phyloP scores from a whole-genome alignment of 1,139 yeast species.

The Blastobotrys elegans region DNA sequence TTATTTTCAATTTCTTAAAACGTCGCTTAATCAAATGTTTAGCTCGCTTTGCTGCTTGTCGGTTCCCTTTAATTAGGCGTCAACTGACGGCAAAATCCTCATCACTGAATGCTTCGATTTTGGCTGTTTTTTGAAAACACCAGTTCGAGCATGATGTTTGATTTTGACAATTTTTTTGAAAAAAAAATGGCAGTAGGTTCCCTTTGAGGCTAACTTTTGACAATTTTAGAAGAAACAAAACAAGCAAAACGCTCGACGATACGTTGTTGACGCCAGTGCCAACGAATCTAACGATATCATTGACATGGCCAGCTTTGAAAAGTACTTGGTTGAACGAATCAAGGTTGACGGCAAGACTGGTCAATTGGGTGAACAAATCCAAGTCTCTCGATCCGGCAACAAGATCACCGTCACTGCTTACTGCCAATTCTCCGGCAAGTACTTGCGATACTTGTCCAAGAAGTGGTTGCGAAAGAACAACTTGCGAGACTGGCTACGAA shows the following conservation, averaged over 20 bases:
- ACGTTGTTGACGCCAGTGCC: slow-evolving; percentile 94
- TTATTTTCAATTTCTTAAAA: not conserved
- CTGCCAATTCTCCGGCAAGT: slow-evolving; percentile 98
- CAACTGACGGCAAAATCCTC: too few species aligned
- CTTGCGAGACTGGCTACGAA: slow-evolving; percentile 98
- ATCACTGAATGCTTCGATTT: too few species aligned
- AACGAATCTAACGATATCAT: slow-evolving; percentile 93
- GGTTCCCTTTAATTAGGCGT: slow-evolving; percentile 13
- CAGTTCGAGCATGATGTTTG: slow-evolving; percentile 3
- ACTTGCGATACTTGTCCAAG: slow-evolving; percentile 98
- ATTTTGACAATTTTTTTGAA: slow-evolving; percentile 15
- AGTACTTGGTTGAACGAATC: slow-evolving; percentile 98
- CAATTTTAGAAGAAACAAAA: slow-evolving; percentile 59
- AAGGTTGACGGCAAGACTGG: slow-evolving; percentile 96
- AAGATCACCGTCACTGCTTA: slow-evolving; percentile 80
- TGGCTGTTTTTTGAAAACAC: not conserved
- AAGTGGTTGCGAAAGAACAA: slow-evolving; percentile 99
- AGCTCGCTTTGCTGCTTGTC: slow-evolving; percentile 28
- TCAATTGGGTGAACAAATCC: slow-evolving; percentile 93
- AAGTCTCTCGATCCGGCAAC: slow-evolving; percentile 81
- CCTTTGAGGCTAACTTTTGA: slow-evolving; percentile 35
- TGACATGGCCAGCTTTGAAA: slow-evolving; percentile 96
- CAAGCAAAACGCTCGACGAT: slow-evolving; percentile 70
- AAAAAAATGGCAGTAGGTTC: slow-evolving; percentile 35
- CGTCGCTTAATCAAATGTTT: not conserved